phyloP scores from a whole-genome alignment of 805 yeast species.

The Candida anglica region DNA sequence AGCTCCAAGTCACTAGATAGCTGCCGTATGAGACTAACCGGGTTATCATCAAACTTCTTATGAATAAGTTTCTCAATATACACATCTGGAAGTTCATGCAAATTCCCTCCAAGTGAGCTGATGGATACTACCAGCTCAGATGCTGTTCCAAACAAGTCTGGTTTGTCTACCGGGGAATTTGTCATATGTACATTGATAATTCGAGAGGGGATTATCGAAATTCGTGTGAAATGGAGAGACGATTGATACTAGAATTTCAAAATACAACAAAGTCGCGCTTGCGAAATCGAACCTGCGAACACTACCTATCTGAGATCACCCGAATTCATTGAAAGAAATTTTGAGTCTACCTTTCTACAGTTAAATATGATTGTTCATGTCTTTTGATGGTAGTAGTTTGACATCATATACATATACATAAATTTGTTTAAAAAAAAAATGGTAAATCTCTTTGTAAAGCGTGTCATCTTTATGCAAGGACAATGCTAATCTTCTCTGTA shows the following conservation, averaged over 20 bases:
- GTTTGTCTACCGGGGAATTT: too few species aligned
- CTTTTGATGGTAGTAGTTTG: too few species aligned
- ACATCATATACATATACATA: too few species aligned
- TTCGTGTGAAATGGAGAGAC: too few species aligned
- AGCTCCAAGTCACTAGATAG: conserved; percentile 44
- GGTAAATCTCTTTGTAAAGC: conserved; percentile 99
- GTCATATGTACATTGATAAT: too few species aligned
- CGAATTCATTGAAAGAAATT: too few species aligned
- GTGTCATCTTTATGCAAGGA: conserved; percentile 99
- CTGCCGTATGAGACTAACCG: conserved; percentile 37
- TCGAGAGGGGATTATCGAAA: too few species aligned
- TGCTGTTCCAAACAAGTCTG: conserved; percentile 1
- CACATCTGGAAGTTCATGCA: conserved; percentile 16
- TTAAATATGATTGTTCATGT: too few species aligned
- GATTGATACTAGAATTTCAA: too few species aligned
- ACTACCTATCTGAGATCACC: too few species aligned
- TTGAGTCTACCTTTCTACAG: too few species aligned
- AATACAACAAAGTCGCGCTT: too few species aligned
- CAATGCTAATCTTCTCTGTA: conserved; percentile 99
- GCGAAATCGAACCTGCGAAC: conserved; percentile 1
- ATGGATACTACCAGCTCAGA: neutral
- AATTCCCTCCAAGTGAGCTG: conserved; percentile 11
- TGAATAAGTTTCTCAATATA: conserved; percentile 17
- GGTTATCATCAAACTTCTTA: conserved; percentile 22
- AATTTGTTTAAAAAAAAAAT: conserved; percentile 75